phyloP scores from a whole-genome alignment of 768 basidiomycete species.

The Russula sp. region DNA sequence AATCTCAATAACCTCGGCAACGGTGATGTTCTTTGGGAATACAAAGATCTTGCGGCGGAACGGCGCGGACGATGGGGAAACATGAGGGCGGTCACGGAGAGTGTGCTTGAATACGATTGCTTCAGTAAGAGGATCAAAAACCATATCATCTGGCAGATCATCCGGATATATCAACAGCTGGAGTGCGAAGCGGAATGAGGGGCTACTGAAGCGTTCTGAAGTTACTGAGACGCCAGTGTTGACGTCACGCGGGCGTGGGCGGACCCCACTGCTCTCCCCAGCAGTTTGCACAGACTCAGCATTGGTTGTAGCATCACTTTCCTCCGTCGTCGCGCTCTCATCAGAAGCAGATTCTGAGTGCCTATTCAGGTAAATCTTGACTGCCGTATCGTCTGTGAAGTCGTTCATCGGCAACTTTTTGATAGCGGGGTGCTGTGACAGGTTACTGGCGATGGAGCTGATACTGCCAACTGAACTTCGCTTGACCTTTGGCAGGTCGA shows the following conservation, averaged over 20 bases:
- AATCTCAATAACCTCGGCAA: slow-evolving; percentile 92
- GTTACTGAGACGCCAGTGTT: slow-evolving; percentile 38
- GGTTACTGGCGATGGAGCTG: slow-evolving; percentile 84
- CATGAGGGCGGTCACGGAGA: slow-evolving; percentile 47
- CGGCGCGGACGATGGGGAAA: slow-evolving; percentile 38
- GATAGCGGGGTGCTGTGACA: slow-evolving; percentile 94
- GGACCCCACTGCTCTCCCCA: slow-evolving; percentile 24
- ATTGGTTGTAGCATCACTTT: slow-evolving; percentile 37
- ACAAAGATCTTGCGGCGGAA: slow-evolving; percentile 78
- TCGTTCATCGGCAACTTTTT: slow-evolving; percentile 93
- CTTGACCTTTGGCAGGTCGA: slow-evolving; percentile 82
- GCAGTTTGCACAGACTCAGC: slow-evolving; percentile 32
- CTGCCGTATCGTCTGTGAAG: slow-evolving; percentile 92
- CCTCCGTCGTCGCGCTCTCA: slow-evolving; percentile 34
- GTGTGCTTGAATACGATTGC: slow-evolving; percentile 86
- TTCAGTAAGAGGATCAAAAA: slow-evolving; percentile 87
- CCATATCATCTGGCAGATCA: slow-evolving; percentile 91
- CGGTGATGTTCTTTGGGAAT: slow-evolving; percentile 91
- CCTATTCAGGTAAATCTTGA: slow-evolving; percentile 93
- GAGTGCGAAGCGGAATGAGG: slow-evolving; percentile 76
- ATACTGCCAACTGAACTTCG: slow-evolving; percentile 91
- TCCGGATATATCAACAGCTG: slow-evolving; percentile 83
- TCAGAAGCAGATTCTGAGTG: slow-evolving; percentile 33
- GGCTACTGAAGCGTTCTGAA: slow-evolving; percentile 72
- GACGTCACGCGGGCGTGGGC: slow-evolving; percentile 37